These are phyloP conservation scores for Pestalotiopsis sp. DNA, from an alignment of 2,329 filamentous ascomycete species.

Conservation along the genomic window DNA sequence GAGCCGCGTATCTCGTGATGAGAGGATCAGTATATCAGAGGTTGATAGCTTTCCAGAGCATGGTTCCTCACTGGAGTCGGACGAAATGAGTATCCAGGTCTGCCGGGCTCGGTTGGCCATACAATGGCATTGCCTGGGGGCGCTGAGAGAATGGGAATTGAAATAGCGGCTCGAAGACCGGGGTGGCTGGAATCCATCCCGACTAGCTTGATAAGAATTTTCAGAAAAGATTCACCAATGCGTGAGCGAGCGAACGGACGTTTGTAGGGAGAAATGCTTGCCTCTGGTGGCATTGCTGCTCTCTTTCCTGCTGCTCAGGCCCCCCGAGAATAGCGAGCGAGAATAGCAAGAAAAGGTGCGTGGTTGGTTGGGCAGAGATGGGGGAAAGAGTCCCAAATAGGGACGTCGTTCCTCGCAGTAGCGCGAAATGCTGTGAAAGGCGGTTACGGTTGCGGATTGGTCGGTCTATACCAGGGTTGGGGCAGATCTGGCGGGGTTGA, in stretches of 20 bases:
- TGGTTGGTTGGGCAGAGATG: conserved; percentile 33
- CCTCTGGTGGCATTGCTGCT: conserved; percentile 21
- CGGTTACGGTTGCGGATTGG: conserved; percentile 38
- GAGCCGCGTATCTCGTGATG: conserved; percentile 7
- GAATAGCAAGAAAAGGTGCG: conserved; percentile 19
- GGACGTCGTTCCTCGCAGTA: conserved; percentile 36
- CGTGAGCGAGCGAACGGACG: conserved; percentile 13
- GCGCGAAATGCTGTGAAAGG: conserved; percentile 32
- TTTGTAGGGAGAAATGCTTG: neutral
- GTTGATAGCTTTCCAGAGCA: conserved; percentile 4
- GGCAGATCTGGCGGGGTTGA: conserved; percentile 22
- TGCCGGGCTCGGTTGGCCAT: conserved; percentile 9
- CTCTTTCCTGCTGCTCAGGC: conserved; percentile 11
- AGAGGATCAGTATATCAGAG: neutral
- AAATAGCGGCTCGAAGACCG: conserved; percentile 16
- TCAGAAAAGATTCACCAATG: conserved; percentile 10
- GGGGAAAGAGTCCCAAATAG: conserved; percentile 23
- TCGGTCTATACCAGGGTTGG: conserved; percentile 24
- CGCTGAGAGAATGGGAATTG: conserved; percentile 7
- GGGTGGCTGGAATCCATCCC: conserved; percentile 14
- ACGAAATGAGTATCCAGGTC: conserved; percentile 19
- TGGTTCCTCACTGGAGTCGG: conserved; percentile 2
- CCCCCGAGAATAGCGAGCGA: conserved; percentile 9
- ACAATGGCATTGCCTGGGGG: neutral
- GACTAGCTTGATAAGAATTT: neutral